Base-by-base conservation (phyloP, 352 stramenopile species). In the Globisporangium emineosum region DNA sequence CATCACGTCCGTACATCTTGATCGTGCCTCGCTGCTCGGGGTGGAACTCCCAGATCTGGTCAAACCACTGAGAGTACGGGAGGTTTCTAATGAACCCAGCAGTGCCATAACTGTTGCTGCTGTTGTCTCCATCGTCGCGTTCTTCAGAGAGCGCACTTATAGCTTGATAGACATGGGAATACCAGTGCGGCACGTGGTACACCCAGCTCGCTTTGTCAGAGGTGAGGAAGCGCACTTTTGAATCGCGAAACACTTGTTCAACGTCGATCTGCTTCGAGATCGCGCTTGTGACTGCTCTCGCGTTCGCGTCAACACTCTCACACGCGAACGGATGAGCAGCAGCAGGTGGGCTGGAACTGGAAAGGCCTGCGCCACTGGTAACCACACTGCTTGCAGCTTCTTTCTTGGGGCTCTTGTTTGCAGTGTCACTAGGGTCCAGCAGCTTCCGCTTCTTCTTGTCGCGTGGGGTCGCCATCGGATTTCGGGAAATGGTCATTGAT, bases 1-100 rank as follows among this genome's bases (percentile, higher is more conserved):
- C 70, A 9, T 72, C 65, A 61, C 83, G 86, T 23, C 81, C 81
- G 66, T 86, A 93, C 60, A 93, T 69, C 72, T 83, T 82, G 40
- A 94, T 84, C 7, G 71, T 79, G 55, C 90, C 79, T 21, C 78
- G 62, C 10, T 89, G 57, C 30, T 65, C 49, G 25, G 88, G 88
- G 51, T 94, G 88, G 8, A 78, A 61, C 3, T 78, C 60, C 85
- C 86, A 96, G 9, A 89, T 64, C 5, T 64, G 51, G 3, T 76
- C 55, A 55, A 92, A 50, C 62, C 62, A 68, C n/a, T 45, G 52
- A 10, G 52, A n/a, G 19, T 58, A 58, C n/a, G 19, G 7, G 23
- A 57, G 50, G 17, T 47, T 17, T 47, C 17, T 21, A 9, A 47
- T 23, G 40, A 47, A 47, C 6, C 9, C 3, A 9, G 17, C 6